phyloP scores from a whole-genome alignment of 1,284 basidiomycete species.

The Thecaphora thlaspeos region DNA sequence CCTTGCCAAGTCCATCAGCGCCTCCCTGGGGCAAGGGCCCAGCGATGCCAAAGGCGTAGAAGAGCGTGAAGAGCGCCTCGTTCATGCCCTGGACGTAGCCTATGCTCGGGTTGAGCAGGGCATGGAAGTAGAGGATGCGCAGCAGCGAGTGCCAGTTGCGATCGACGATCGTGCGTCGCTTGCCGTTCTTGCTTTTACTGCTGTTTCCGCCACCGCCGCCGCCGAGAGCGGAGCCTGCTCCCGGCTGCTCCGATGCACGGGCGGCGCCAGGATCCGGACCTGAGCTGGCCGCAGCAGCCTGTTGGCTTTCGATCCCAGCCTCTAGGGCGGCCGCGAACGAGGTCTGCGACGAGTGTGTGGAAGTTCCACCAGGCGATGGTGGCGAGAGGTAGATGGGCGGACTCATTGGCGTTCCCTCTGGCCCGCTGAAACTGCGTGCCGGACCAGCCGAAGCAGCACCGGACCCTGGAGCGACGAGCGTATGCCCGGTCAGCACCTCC shows the following conservation, averaged over 20 bases:
- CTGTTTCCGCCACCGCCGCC: neutral
- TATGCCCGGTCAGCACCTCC: too few species aligned
- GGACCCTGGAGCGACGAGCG: too few species aligned
- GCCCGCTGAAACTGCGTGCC: too few species aligned
- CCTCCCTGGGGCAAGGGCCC: constrained; percentile 1
- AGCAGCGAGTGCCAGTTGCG: constrained; percentile 52
- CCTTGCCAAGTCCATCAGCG: too few species aligned
- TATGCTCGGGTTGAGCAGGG: constrained; percentile 51
- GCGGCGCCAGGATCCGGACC: too few species aligned
- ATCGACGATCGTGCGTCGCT: constrained; percentile 8
- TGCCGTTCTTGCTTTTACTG: neutral
- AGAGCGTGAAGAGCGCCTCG: constrained; percentile 49
- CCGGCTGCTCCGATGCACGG: too few species aligned
- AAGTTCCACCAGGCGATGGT: constrained; percentile 27
- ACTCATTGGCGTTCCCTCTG: constrained; percentile 8
- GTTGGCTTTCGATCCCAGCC: constrained; percentile 3
- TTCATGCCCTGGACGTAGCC: constrained; percentile 56
- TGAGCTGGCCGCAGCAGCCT: too few species aligned
- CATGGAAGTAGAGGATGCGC: constrained; percentile 53
- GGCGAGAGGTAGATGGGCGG: constrained; percentile 36
- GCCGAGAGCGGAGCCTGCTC: neutral
- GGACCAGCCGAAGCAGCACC: too few species aligned
- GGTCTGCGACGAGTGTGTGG: constrained; percentile 18
- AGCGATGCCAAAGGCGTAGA: constrained; percentile 41
- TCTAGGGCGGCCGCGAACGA: constrained; percentile 26